Evolutionary conservation across 495 filamentous ascomycete genomes (phyloP), one percentile per base, ranked within the genome.

Genomic region (Daldinia vernicosa): DNA sequence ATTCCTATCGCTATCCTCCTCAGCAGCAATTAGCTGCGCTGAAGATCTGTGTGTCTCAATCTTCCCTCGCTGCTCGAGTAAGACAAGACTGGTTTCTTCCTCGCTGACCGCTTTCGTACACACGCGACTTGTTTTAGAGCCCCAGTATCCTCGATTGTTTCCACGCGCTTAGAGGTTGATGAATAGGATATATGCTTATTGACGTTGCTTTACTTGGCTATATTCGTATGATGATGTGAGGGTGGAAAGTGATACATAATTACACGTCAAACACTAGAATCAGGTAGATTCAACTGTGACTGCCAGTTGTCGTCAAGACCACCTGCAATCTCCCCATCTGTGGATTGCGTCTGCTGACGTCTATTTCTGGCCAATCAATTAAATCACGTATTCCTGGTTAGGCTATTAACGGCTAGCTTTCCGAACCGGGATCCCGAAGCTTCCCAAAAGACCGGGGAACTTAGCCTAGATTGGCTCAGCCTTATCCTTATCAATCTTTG

Each of bases 391-490:
- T 24, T 43, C 52, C 28, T 9, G 53, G 60, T 68, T 72, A 72
- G 70, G 60, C 70, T 72, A 72, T 72, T 65, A 60, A 12, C 70
- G 65, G 70, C 24, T 68, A 72, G 65, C 65, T 55, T 56, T 47
- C 35, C 27, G 27, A 8, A 22, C 15, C 51, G 11, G 32, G 50
- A 33, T 27, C 15, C 3, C 19, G 27, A 30, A 62, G 63, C 37
- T 67, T 63, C 40, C 50, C 22, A 60, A 64, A 62, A 67, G 64
- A 67, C 47, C 32, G 64, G 64, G 64, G 69, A 64, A 54, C 45
- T 66, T 47, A 54, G 43, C 60, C 55, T 37, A 19, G 32, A 37
- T 43, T 66, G 50, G 28, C 30, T 65, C 62, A 66, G 62, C 68
- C 68, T 71, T 70, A 62, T 54, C 56, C 17, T 70, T 65, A 67